Percentiles rank a stretch among this genome's conserved stretches.
These are phyloP conservation scores for Emiliania huxleyi DNA, from an alignment of 78 protist species.

Conservation along the genomic window DNA sequence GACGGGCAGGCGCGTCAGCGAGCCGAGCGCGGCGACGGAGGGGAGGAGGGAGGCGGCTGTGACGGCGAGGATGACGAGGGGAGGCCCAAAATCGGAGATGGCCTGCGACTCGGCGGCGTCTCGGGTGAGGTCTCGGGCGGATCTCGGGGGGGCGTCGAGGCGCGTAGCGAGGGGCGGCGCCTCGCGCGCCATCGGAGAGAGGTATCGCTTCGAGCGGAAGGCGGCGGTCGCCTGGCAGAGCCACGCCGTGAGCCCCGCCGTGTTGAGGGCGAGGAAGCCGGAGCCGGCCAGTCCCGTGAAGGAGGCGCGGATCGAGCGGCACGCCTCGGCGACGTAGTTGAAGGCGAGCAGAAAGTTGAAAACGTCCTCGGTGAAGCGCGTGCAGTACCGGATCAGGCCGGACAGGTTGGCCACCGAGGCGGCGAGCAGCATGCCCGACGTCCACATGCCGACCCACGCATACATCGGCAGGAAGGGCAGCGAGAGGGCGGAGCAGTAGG, in stretches of 20 bases:
- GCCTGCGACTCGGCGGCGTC: too few relatives aligned
- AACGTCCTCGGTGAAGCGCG: constrained; percentile 28
- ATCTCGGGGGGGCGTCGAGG: too few relatives aligned
- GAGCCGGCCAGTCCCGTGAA: neutral
- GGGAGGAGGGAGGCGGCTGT: neutral
- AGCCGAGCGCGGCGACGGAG: neutral
- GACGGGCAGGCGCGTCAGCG: neutral
- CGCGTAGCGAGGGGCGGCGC: too few relatives aligned
- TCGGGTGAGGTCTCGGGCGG: too few relatives aligned
- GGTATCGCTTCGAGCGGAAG: neutral
- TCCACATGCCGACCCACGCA: neutral
- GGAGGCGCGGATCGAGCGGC: neutral
- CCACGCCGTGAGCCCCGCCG: neutral
- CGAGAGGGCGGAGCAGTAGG: neutral
- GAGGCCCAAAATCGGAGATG: constrained; percentile 2
- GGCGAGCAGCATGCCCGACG: neutral
- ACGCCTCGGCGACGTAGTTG: neutral
- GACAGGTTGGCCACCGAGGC: neutral
- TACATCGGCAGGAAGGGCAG: constrained; percentile 6
- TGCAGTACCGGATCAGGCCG: constrained; percentile 16
- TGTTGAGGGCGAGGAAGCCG: neutral
- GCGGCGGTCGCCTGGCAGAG: neutral
- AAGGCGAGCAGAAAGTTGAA: neutral
- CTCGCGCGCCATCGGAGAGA: neutral
- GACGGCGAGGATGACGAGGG: neutral